Evolutionary conservation across 306 rosid species (phyloP), one percentile per base, ranked within the genome.

Genomic region (Albizia julibrissin): DNA sequence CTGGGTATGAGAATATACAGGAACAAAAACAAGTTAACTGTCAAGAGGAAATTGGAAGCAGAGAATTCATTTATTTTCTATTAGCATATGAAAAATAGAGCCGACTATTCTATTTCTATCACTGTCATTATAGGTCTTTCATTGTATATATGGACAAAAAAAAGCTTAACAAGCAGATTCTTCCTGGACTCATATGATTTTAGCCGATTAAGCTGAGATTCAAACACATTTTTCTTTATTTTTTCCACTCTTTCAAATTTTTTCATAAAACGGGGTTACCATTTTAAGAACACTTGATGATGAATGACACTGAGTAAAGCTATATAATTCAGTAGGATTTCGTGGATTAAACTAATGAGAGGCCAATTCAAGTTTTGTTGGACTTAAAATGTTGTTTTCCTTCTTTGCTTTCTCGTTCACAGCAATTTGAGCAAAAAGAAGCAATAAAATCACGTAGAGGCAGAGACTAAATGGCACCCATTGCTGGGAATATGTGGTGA

Each of bases 401-500:
- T 44, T 44, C 49, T 44, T 44, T 44, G 15, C 16, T 44, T 44
- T 4, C 49, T 44, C 16, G 16, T 44, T 44, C 15, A 15, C 15
- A 44, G 49, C 34, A 33, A 33, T 33, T 33, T 33, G 34, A 33
- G 34, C 34, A 3, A 33, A 3, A 33, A 33, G 3, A 33, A 4
- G 34, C 34, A 33, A 33, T 33, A 33, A 33, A 33, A 33, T 33
- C 34, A 33, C 34, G 3, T 33, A 33, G 34, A 33, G 34, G 34
- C 34, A 33, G 34, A 33, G 34, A 33, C 34, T 33, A 33, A 33
- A 33, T 33, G 34, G 34, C 34, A 33, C 34, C 3, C 34, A 33
- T 33, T 33, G 34, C 34, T 0, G 34, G 34, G 34, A 33, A 33
- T 33, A 33, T 3, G 33, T 93, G 0, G 99, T 95, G 7, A 86